Evolutionary conservation across 1,284 basidiomycete genomes (phyloP).

Genomic region (Ceratobasidium sp.): DNA sequence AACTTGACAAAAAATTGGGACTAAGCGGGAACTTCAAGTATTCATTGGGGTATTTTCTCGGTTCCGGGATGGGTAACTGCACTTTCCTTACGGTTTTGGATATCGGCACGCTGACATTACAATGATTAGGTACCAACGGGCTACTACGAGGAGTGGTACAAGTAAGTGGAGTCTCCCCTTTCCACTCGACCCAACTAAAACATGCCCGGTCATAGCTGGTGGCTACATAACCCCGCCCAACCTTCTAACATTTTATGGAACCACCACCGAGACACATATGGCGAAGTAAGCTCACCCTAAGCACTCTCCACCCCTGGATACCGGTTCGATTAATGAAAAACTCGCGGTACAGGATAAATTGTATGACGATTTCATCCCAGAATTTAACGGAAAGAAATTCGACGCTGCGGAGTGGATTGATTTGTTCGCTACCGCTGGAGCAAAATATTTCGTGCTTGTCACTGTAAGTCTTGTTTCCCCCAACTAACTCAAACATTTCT

Average conservation of each 20-base stretch:
- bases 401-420: conserved; percentile 69
- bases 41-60: conserved; percentile 72
- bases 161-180: conserved; percentile 55
- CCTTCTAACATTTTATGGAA: conserved; percentile 55
- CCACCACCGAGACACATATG: conserved; percentile 67
- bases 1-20: background rate
- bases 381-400: conserved; percentile 67
- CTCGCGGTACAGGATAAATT: conserved; percentile 58
- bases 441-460: conserved; percentile 73
- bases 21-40: conserved; percentile 53
- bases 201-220: conserved; percentile 48
- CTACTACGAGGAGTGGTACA: conserved; percentile 71
- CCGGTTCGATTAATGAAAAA: background rate
- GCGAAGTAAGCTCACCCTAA: conserved; percentile 56
- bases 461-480: conserved; percentile 57
- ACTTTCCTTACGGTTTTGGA: background rate
- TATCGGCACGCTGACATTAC: background rate
- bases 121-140: conserved; percentile 50
- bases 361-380: conserved; percentile 71
- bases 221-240: conserved; percentile 51
- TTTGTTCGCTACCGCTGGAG: conserved; percentile 68
- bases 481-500: background rate
- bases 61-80: conserved; percentile 54
- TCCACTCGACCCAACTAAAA: background rate
- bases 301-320: background rate